Base-by-base conservation (phyloP, 768 basidiomycete genomes). In the Cyathus striatus region DNA sequence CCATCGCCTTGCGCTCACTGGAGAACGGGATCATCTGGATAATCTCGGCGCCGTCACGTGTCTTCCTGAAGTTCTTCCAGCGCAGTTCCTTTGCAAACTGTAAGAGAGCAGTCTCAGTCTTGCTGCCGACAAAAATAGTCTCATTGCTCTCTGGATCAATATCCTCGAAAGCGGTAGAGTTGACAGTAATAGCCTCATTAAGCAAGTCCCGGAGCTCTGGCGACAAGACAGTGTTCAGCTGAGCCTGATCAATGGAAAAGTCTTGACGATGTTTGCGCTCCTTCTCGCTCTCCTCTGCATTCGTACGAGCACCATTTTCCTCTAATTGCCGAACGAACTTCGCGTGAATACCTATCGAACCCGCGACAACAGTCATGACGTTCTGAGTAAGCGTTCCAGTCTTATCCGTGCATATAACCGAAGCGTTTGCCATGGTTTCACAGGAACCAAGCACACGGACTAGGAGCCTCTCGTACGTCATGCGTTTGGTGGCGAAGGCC, bases 361-460 rank as follows among this genome's bases (percentile, higher is more conserved):
- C 94, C 17, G 95, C 94, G 40, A 99, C 96, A 49, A 98, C 90
- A 7, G 86, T 81, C 96, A 99, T 99, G 51, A 68, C 69, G 66
- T 98, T 98, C 58, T 90, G 86, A 0, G 96, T 99, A 18, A 99
- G 82, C 6, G 95, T 97, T 26, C 95, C 95, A 2, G 93, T 95
- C 69, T 95, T 94, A 73, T 94, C 92, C 12, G 92, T 94, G 65
- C 91, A 93, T 3, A 97, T 79, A 45, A 97, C 93, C 17, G 88
- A 94, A 4, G 95, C 90, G 53, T 97, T 97, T 17, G 90, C 95
- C 95, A 98, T 98, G 0, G 92, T 98, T 67, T 99, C 96, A 63
- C 95, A 98, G 10, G 93, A 93, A 5, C 90, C 90, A 24, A 99
- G 79, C 4, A 97, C 90, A 42, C 95, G 92, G 23, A 98, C 96